Conservation (phyloP, 805 yeast species). For the Yarrowia yakushimensis region DNA sequence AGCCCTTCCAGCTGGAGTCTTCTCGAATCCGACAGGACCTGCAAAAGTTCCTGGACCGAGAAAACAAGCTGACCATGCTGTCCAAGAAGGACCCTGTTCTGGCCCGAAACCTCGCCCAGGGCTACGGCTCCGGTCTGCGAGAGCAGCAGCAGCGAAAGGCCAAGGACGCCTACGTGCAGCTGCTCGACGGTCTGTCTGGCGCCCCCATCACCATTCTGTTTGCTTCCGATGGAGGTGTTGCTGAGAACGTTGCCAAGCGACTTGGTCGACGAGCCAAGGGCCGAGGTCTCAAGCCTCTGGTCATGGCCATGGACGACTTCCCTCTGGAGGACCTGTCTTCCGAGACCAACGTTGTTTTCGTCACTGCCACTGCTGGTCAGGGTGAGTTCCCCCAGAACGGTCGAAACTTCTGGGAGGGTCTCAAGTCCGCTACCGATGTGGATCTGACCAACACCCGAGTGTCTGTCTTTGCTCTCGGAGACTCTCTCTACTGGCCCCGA, state of each 20-base stretch:
- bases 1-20: constrained; percentile 79
- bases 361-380: constrained; percentile 78
- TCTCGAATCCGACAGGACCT: constrained; percentile 73
- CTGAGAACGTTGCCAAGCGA: constrained; percentile 75
- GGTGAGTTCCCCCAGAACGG: constrained; percentile 87
- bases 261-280: constrained; percentile 73
- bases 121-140: constrained; percentile 59
- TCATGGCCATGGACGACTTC: constrained; percentile 66
- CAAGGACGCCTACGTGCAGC: constrained; percentile 67
- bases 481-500: constrained; percentile 92
- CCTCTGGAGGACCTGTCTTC: constrained; percentile 68
- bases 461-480: constrained; percentile 76
- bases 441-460: constrained; percentile 58
- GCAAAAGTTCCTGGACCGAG: constrained; percentile 78
- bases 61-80: constrained; percentile 77
- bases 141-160: constrained; percentile 62
- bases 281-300: constrained; percentile 68
- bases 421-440: constrained; percentile 56
- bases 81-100: constrained; percentile 68
- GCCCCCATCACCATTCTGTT: constrained; percentile 84
- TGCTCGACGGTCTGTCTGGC: constrained; percentile 84
- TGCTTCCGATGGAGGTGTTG: constrained; percentile 92
- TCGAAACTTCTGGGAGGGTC: constrained; percentile 67
- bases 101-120: constrained; percentile 64
- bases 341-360: constrained; percentile 65